A percentile compares a stretch with the other conserved stretches of the same genome.
phyloP scores from a whole-genome alignment of 805 yeast species.

The Yamadazyma philogaea region DNA sequence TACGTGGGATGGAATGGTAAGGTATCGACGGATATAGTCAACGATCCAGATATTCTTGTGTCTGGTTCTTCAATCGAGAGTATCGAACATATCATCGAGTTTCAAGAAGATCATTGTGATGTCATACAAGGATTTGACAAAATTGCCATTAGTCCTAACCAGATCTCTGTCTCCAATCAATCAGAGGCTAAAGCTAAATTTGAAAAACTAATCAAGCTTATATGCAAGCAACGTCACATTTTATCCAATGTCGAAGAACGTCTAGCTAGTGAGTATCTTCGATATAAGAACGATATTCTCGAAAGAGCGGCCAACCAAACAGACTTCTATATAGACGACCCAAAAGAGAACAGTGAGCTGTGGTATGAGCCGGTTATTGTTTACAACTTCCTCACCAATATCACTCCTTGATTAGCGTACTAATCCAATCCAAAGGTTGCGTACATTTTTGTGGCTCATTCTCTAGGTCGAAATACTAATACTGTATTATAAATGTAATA shows the following conservation, averaged over 20 bases:
- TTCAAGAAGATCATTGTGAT: constrained; percentile 27
- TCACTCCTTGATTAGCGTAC: no score
- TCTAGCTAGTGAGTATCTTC: constrained; percentile 9
- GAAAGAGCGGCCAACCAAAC: constrained; percentile 7
- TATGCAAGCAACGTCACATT: constrained; percentile 3
- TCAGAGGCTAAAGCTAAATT: constrained; percentile 10
- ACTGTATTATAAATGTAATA: constrained; percentile 1
- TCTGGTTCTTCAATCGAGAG: constrained; percentile 24
- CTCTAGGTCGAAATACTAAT: no score
- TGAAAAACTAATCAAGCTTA: constrained; percentile 7
- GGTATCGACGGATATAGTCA: background rate
- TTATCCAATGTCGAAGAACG: background rate
- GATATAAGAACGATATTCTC: constrained; percentile 8
- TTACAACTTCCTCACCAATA: constrained; percentile 5
- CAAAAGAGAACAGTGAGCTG: background rate
- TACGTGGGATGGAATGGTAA: constrained; percentile 19
- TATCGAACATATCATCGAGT: constrained; percentile 20
- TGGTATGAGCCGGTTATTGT: constrained; percentile 10
- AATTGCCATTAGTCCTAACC: constrained; percentile 13
- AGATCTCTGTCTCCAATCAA: background rate
- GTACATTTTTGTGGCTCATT: background rate
- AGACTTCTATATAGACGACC: constrained; percentile 2
- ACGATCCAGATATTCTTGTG: constrained; percentile 23
- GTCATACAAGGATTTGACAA: constrained; percentile 22
- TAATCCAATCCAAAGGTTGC: background rate